Evolutionary conservation across 805 yeast genomes (phyloP).

Genomic region (Ogataea polymorpha): DNA sequence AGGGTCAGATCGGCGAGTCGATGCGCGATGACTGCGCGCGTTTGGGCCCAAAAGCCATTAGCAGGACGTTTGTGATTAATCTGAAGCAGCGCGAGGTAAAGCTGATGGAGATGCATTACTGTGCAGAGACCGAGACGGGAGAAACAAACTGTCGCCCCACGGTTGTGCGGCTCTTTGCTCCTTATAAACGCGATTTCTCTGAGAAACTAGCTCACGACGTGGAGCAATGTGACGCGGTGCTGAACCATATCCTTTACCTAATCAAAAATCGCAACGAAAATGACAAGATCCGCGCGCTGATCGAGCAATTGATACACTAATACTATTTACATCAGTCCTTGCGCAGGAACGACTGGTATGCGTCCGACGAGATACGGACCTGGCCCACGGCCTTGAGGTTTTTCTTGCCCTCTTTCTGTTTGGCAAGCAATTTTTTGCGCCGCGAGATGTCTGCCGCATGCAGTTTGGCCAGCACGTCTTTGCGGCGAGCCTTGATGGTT

Average conservation of each 20-base stretch:
- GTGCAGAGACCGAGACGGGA: neutral
- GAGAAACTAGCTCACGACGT: slow-evolving; percentile 5
- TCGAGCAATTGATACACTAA: slow-evolving; percentile 11
- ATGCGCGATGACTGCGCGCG: slow-evolving; percentile 45
- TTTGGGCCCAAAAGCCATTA: slow-evolving; percentile 16
- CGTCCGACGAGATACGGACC: slow-evolving; percentile 76
- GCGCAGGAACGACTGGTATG: slow-evolving; percentile 80
- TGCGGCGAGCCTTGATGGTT: slow-evolving; percentile 88
- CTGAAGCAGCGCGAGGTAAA: slow-evolving; percentile 29
- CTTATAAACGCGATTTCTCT: slow-evolving; percentile 2
- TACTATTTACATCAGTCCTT: slow-evolving; percentile 24
- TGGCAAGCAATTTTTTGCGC: slow-evolving; percentile 79
- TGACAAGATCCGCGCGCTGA: slow-evolving; percentile 18
- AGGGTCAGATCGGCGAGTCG: slow-evolving; percentile 39
- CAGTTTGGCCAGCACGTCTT: slow-evolving; percentile 89
- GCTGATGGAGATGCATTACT: slow-evolving; percentile 14
- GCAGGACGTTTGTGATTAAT: slow-evolving; percentile 24
- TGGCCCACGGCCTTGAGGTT: slow-evolving; percentile 76
- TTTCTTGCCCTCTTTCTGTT: slow-evolving; percentile 93
- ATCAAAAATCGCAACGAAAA: slow-evolving; percentile 7
- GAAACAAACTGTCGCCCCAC: slow-evolving; percentile 7
- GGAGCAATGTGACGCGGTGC: slow-evolving; percentile 16
- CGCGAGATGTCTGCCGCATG: slow-evolving; percentile 94
- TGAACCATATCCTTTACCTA: slow-evolving; percentile 14
- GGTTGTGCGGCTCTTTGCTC: slow-evolving; percentile 15